Conservation (phyloP, 169 alveolate genomes). For the Plasmodium gonderi region DNA sequence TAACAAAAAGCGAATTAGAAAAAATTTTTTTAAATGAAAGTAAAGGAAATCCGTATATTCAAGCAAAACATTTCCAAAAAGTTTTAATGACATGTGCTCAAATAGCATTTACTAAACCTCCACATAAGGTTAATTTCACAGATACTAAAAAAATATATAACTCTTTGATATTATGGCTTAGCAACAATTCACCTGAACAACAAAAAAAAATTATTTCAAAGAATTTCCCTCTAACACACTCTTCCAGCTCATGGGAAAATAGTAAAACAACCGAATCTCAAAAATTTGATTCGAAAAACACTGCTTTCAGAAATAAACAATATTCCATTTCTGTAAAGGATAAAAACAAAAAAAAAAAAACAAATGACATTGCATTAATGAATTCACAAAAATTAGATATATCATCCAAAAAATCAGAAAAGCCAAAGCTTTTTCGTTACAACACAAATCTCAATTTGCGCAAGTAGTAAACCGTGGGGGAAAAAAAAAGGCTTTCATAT, state of each 20-base stretch:
- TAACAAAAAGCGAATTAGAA: constrained; percentile 51
- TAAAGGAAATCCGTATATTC: constrained; percentile 56
- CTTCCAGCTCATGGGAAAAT: background rate
- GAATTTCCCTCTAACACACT: background rate
- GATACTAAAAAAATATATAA: constrained; percentile 49
- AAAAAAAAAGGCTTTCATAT: background rate
- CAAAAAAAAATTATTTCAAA: constrained; percentile 23
- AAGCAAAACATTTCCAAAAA: constrained; percentile 32
- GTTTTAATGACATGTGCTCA: constrained; percentile 54
- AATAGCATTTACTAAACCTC: constrained; percentile 69
- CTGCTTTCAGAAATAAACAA: constrained; percentile 10
- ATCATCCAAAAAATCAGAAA: background rate
- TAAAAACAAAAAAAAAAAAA: background rate
- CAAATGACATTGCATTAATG: background rate
- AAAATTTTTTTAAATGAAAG: constrained; percentile 58
- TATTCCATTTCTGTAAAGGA: constrained; percentile 17
- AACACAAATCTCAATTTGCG: constrained; percentile 6
- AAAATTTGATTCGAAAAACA: background rate
- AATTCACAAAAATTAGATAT: constrained; percentile 14
- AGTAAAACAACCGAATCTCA: background rate
- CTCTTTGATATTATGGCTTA: constrained; percentile 17
- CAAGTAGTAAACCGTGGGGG: background rate
- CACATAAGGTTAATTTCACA: constrained; percentile 48
- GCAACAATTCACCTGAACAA: constrained; percentile 44
- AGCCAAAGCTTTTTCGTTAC: background rate